These are phyloP conservation scores for Sarcocystis neurona DNA, from an alignment of 169 alveolate species.

Conservation along the genomic window DNA sequence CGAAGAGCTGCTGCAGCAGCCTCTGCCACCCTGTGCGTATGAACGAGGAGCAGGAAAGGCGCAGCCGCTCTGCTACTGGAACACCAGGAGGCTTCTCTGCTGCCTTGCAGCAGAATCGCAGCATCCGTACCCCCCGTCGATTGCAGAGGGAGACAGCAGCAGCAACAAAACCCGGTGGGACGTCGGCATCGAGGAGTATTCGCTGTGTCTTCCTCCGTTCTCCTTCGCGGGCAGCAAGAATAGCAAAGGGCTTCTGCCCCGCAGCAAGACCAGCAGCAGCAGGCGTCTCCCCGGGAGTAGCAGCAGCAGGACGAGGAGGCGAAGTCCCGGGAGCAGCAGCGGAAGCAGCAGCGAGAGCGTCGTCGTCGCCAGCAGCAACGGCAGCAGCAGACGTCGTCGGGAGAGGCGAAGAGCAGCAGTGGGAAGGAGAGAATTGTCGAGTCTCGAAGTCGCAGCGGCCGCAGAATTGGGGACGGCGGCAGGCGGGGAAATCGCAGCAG, in stretches of 20 bases:
- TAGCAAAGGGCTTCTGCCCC: too few species aligned
- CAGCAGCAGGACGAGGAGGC: neutral
- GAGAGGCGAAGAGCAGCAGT: neutral
- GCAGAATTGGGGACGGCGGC: too few species aligned
- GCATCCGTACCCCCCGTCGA: neutral
- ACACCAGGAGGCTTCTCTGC: neutral
- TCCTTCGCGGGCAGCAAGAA: neutral
- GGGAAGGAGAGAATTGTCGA: too few species aligned
- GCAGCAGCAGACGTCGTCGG: neutral
- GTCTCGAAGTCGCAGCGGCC: too few species aligned
- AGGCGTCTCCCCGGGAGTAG: neutral
- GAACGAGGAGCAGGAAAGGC: too few species aligned
- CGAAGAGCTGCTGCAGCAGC: neutral
- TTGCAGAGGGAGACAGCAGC: neutral
- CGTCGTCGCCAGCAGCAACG: neutral
- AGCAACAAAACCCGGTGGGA: neutral
- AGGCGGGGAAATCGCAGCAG: neutral
- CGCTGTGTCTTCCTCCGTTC: too few species aligned
- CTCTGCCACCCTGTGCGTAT: too few species aligned
- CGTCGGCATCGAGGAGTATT: conserved; percentile 18
- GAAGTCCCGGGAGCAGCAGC: neutral
- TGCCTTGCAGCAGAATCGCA: neutral
- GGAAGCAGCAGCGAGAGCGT: neutral
- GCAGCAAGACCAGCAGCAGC: too few species aligned
- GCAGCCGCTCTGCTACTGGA: too few species aligned